Conservation (phyloP, 2,329 filamentous ascomycete species). For the Cladophialophora chaetospira region DNA sequence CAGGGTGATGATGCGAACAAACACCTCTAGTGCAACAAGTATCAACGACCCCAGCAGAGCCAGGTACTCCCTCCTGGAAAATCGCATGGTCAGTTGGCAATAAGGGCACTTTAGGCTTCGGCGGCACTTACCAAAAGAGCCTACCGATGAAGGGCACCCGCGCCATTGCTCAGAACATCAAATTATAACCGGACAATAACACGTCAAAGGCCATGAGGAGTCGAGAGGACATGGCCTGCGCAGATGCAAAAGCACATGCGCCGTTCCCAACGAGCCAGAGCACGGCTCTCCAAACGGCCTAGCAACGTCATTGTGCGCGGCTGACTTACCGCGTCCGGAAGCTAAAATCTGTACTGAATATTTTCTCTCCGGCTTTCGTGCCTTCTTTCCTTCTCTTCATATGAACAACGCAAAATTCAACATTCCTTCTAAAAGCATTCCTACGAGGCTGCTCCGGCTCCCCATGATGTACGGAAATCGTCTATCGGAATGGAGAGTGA, state of each 20-base stretch:
- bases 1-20: constrained; percentile 83
- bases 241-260: background rate
- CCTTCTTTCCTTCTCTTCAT: constrained; percentile 29
- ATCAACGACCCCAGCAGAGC: constrained; percentile 81
- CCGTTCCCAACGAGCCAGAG: background rate
- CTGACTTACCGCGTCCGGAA: constrained; percentile 2
- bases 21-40: constrained; percentile 76
- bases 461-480: constrained; percentile 38
- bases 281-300: background rate
- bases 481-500: constrained; percentile 36
- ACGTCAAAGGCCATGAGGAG: constrained; percentile 26
- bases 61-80: constrained; percentile 75
- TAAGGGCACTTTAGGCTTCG: background rate
- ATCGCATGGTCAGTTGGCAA: constrained; percentile 4
- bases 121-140: constrained; percentile 51
- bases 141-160: constrained; percentile 65
- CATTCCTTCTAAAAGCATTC: constrained; percentile 37
- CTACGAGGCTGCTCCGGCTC: constrained; percentile 33
- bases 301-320: too few species aligned
- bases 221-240: background rate
- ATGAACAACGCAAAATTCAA: constrained; percentile 38
- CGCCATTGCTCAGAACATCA: constrained; percentile 46
- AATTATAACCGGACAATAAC: background rate
- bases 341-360: constrained; percentile 8
- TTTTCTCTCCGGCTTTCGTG: constrained; percentile 14